Base-by-base conservation (phyloP, 2,329 filamentous ascomycete species). In the Talaromyces sp. region DNA sequence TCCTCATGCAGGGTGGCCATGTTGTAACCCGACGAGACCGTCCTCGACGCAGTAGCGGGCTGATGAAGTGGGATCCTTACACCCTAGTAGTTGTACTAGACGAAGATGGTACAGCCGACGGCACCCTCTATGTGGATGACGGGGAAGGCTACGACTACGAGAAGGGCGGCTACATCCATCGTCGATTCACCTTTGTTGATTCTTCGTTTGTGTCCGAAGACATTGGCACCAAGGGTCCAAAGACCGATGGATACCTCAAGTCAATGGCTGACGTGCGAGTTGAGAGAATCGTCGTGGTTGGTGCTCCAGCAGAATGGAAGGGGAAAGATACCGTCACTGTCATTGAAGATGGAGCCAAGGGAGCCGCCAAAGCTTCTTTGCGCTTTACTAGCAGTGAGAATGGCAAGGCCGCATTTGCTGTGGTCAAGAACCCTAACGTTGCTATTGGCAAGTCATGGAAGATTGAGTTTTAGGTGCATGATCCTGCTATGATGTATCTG, bases 11-110 rank as follows among this genome's bases (percentile, higher is more conserved):
- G 68, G 93, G 92, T 54, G 95, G 95, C 1, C 91, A 98, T 75
- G 88, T 99, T 69, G 88, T 98, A 70, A 89, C 93, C 2, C 90
- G 95, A 63, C 91, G 93, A 67, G 95, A 99, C 71, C 86, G 88
- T 25, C 92, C 93, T 3, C 87, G 95, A 62, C 87, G 93, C 64
- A 96, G 92, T 63, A 90, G 87, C 63, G 88, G 90, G 21, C 82
- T 97, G 52, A 98, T 98, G 95, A 89, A 86, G 70, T 96, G 88
- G 76, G 95, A 99, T 74, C 93, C 96, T 44, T 96, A 96, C 80
- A 99, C 95, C 0, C 85, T 99, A 1, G 88, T 99, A 1, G 82
- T 98, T 2, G 84, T 86, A 0, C 81, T 96, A 16, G 81, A 85
- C 68, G 85, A 86, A 67, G 81, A 84, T 35, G 87, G 89, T 60